Conservation (phyloP, 345 rosid genomes). For the Euphorbia tirucalli region DNA sequence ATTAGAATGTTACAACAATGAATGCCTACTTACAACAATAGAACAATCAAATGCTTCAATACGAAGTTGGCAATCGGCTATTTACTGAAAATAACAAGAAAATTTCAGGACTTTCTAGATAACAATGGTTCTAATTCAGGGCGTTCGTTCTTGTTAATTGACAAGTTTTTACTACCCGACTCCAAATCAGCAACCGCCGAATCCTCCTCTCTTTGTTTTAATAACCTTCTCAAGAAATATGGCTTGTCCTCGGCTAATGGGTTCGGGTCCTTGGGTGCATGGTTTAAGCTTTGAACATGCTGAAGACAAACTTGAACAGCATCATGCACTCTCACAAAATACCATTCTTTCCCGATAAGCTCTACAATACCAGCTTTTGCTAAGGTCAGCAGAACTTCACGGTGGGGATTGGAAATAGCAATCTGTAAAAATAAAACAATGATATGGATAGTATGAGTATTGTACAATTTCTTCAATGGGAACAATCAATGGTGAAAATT, state of each 20-base stretch:
- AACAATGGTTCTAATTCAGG: conserved; percentile 67
- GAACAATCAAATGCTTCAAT: background rate
- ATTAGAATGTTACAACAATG: background rate
- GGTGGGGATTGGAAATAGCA: conserved; percentile 86
- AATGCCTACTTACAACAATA: background rate
- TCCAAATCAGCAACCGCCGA: conserved; percentile 43
- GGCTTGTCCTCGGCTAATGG: conserved; percentile 34
- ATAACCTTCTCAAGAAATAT: conserved; percentile 46
- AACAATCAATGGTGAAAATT: background rate
- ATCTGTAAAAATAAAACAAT: conserved; percentile 41
- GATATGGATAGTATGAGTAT: background rate
- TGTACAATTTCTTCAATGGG: background rate
- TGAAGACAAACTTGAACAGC: conserved; percentile 96
- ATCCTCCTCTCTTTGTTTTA: conserved; percentile 43
- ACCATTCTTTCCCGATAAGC: conserved; percentile 88
- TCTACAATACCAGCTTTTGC: conserved; percentile 75
- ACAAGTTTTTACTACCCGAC: conserved; percentile 38
- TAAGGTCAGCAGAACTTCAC: conserved; percentile 69
- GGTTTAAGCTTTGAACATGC: conserved; percentile 56
- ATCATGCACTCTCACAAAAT: conserved; percentile 88
- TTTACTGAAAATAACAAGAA: background rate
- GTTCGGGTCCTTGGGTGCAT: conserved; percentile 25
- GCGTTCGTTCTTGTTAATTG: conserved; percentile 20
- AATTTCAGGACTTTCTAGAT: conserved; percentile 18
- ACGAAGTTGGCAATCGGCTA: background rate